Base-by-base conservation (phyloP, 352 stramenopile species). In the Phytophthora cactorum region DNA sequence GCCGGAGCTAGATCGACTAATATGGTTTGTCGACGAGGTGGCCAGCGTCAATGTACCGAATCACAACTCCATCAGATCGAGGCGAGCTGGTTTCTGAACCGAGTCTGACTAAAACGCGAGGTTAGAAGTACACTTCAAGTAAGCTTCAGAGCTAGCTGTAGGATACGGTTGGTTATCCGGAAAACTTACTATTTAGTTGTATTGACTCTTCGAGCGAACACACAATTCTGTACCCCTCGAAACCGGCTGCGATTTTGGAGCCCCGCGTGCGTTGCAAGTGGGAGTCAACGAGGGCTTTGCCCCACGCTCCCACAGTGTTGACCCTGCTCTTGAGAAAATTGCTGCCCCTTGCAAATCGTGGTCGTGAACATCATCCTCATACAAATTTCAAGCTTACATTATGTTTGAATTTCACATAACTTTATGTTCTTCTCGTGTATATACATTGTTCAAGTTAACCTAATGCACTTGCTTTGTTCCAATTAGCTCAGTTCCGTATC, bases 201-300 rank as follows among this genome's bases (percentile, higher is more conserved):
- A 17, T 66, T 39, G 45, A 25, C 49, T 53, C 15, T 65, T 54
- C 63, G 47, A 59, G 10, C 11, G n/a, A 47, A 58, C 61, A 25
- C 12, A 45, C 52, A 56, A 57, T 51, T 22, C 22, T 22, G 31
- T 27, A 22, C 8, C 17, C 27, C 15, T 38, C 12, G 36, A 31
- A 53, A 64, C 9, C 65, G 52, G 65, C 65, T 68, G 65, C 52
- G 46, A 43, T 68, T 46, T 43, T 6, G 49, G 52, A 68, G 59
- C 27, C 22, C 59, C n/a, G 65, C 65, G 65, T 72, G 65, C 65
- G 59, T 32, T 68, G 22, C 38, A 49, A 66, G 54, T 22, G 54
- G 31, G 55, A 60, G 62, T 28, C 54, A n/a, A 39, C 12, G 12
- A 53, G 59, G 8, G 56, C 49, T 60, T 70, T 70, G 44, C 53